Evolutionary conservation across 495 filamentous ascomycete species (phyloP), one percentile per base, ranked within the genome.

Genomic region (Bacidia rubella): DNA sequence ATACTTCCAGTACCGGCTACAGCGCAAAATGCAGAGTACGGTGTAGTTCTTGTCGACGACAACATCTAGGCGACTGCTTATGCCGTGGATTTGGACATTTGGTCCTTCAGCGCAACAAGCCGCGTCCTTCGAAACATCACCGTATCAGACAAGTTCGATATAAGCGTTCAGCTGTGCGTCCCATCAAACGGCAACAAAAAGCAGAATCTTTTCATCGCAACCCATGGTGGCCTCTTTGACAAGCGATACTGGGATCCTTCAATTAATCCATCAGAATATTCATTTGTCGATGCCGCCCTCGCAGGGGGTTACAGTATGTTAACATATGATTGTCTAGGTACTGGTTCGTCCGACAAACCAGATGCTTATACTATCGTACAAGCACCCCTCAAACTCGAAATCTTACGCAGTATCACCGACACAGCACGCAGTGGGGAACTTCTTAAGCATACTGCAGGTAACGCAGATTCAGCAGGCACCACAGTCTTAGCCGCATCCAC

Each of bases 241-340:
- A 54, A 54, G 24, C 15, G 42, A 11, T 54, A 54, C 51, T 54
- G 51, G 51, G 43, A 54, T 19, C 27, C 20, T 19, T 40, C 38
- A 2, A 29, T 11, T 19, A 41, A 24, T 2, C 21, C 41, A 7
- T 24, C 43, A 1, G 24, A 46, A 20, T 47, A 54, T 17, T 47
- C 41, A 1, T 54, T 40, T 20, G 42, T 41, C 21, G 5, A 29
- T 2, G 11, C 23, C 25, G 42, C 42, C 22, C 42, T 47, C 42
- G 10, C 5, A 2, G n/a, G 35, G 3, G 62, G 62, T 39, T 66
- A 65, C 38, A 50, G 47, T 23, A 65, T 57, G 17, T 57, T 66
- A 15, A 47, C 60, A 27, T 62, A 63, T 39, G 64, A 66, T 44
- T 54, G 58, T 10, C 54, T 65, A 15, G 63, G 63, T 17, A 57